Evolutionary conservation across 345 rosid genomes (phyloP), one percentile per base, ranked within the genome.

Genomic region (Bruguiera gymnorhiza): DNA sequence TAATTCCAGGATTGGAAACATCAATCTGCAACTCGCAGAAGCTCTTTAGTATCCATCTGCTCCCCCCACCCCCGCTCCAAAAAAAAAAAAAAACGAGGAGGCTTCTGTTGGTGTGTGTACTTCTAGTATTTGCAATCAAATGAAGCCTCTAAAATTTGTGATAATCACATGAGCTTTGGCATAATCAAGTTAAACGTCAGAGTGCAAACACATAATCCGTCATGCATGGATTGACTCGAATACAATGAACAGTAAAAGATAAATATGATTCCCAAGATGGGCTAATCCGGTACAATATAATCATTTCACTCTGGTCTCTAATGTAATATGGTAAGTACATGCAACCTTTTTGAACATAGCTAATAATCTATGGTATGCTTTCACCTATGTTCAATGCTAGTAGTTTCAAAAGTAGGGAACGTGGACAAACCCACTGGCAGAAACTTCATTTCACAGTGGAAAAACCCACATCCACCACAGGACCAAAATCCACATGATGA

Each of bases 361-460:
- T 73, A 74, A 73, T 60, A 31, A 36, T 69, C 83, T 83, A 65
- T n/a, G 6, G 65, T 74, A 70, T 70, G 54, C 46, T 65, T 51
- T 66, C 60, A 30, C 59, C 81, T 71, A 70, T 52, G 27, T 66
- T 26, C 67, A 54, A 23, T 7, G 36, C 64, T 73, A 73, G 53
- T 70, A 31, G 72, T 76, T 81, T 64, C 74, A 62, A 60, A 83
- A 62, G 70, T 70, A 57, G 79, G 81, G 70, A 78, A 78, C 61
- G 21, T 55, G 62, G 60, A 61, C 30, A 76, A 83, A 63, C 77
- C 74, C 83, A 68, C 60, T 10, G 10, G 60, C 51, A 59, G 76
- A 76, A 79, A 55, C 30, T 54, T 29, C 68, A 20, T 31, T 65
- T 74, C 75, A 89, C 72, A 78, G 54, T 23, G 71, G 73, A 73